phyloP scores from a whole-genome alignment of 1,139 yeast species.

The Kluyveromyces sp. region DNA sequence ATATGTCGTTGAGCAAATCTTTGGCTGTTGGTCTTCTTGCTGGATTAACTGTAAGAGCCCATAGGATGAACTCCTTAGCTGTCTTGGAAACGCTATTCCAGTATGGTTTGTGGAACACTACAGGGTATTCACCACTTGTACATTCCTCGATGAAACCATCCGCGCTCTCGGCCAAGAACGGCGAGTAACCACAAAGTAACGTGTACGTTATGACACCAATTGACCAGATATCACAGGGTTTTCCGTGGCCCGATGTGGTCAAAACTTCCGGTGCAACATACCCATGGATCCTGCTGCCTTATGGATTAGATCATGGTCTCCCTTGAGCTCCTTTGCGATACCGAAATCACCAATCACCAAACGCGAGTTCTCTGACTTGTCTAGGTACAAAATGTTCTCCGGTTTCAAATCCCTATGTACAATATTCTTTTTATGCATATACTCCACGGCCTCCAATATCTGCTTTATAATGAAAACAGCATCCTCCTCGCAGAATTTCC shows the following conservation, averaged over 20 bases:
- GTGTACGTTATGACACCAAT: conserved; percentile 89
- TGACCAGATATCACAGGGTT: conserved; percentile 91
- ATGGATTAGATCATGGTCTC: conserved; percentile 54
- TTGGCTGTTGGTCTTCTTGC: conserved; percentile 57
- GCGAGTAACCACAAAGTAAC: conserved; percentile 84
- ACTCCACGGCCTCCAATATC: conserved; percentile 63
- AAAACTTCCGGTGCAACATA: conserved; percentile 93
- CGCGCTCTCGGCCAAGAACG: conserved; percentile 79
- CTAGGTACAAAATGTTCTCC: conserved; percentile 64
- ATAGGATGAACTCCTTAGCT: conserved; percentile 65
- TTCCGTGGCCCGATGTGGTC: conserved; percentile 72
- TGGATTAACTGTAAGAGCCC: conserved; percentile 61
- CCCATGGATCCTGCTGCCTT: conserved; percentile 82
- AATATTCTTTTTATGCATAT: conserved; percentile 64
- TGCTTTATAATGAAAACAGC: conserved; percentile 67
- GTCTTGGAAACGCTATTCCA: conserved; percentile 73
- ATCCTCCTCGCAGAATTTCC: conserved; percentile 77
- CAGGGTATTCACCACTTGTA: conserved; percentile 50
- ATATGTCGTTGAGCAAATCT: conserved; percentile 56
- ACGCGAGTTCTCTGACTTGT: conserved; percentile 44
- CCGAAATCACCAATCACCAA: conserved; percentile 90
- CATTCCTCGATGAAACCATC: conserved; percentile 78
- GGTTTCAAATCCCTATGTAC: conserved; percentile 92
- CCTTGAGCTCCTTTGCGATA: conserved; percentile 65
- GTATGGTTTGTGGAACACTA: conserved; percentile 77